Percentiles rank a stretch among this genome's conserved stretches.
Evolutionary conservation across 495 filamentous ascomycete species (phyloP).

Genomic region (Penicillium psychrofluorescens): DNA sequence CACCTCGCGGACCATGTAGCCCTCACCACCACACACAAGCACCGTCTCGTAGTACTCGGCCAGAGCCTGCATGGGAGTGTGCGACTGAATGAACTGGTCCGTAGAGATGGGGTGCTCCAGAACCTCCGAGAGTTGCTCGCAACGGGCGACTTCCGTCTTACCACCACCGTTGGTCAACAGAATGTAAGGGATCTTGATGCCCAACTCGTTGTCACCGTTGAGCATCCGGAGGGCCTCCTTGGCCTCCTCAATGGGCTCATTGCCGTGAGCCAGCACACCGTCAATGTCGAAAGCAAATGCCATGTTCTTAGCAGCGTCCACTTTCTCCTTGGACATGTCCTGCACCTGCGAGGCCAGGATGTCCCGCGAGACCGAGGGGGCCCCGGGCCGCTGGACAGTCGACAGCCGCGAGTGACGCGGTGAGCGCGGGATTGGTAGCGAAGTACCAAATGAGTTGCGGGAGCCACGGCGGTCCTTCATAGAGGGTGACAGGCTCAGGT

Average conservation of each 20-base stretch:
- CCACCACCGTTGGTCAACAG: conserved; percentile 92
- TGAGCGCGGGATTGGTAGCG: conserved; percentile 67
- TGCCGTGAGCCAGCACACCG: conserved; percentile 77
- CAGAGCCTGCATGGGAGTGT: conserved; percentile 91
- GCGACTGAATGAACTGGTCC: conserved; percentile 88
- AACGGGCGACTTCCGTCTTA: conserved; percentile 79
- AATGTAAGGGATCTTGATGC: conserved; percentile 84
- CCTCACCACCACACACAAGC: conserved; percentile 81
- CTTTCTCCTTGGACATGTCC: conserved; percentile 63
- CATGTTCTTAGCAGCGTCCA: conserved; percentile 57
- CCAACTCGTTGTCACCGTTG: conserved; percentile 80
- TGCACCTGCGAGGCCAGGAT: conserved; percentile 68
- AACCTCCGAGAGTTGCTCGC: conserved; percentile 66
- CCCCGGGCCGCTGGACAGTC: conserved; percentile 36
- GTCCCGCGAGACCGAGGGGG: conserved; percentile 51
- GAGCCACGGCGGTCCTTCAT: conserved; percentile 60
- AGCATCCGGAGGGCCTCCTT: conserved; percentile 77
- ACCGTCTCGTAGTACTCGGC: conserved; percentile 75
- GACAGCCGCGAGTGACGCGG: conserved; percentile 63
- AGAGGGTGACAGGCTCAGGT: conserved; percentile 59
- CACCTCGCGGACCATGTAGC: conserved; percentile 78
- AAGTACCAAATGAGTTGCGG: conserved; percentile 72
- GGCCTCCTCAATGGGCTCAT: conserved; percentile 71
- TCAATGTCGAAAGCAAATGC: conserved; percentile 93
- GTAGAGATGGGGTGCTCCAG: conserved; percentile 69